Evolutionary conservation across 169 alveolate species (phyloP).

Genomic region (Cryptosporidium ryanae): DNA sequence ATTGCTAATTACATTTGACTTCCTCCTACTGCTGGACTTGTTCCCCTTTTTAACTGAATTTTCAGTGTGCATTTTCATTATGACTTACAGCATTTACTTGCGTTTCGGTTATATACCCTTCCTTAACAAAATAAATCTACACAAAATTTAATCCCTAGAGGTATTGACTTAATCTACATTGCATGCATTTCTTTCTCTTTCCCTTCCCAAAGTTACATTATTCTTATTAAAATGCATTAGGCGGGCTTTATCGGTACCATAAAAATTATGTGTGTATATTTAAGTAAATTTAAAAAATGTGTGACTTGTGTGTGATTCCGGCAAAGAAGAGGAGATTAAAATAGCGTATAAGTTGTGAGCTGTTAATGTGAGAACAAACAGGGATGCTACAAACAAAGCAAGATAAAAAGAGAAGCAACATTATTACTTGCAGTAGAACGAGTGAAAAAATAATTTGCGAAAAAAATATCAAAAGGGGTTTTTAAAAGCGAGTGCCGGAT

Average conservation of each 20-base stretch:
- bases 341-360: too few species aligned
- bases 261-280: conserved; percentile 21
- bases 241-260: conserved; percentile 71
- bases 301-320: too few species aligned
- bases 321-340: too few species aligned
- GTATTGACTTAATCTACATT: neutral
- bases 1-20: neutral
- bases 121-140: neutral
- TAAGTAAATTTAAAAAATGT: conserved; percentile 1
- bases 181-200: conserved; percentile 9
- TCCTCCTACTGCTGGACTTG: neutral
- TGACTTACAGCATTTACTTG: neutral
- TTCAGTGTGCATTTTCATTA: neutral
- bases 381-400: too few species aligned
- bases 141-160: too few species aligned
- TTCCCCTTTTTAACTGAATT: neutral
- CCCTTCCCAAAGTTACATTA: neutral
- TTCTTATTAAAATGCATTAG: conserved; percentile 50
- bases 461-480: too few species aligned
- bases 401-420: too few species aligned
- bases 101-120: neutral
- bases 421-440: too few species aligned
- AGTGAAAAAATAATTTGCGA: too few species aligned
- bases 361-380: too few species aligned
- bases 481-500: too few species aligned